Conservation (phyloP, 345 rosid genomes). For the Viola odorata region DNA sequence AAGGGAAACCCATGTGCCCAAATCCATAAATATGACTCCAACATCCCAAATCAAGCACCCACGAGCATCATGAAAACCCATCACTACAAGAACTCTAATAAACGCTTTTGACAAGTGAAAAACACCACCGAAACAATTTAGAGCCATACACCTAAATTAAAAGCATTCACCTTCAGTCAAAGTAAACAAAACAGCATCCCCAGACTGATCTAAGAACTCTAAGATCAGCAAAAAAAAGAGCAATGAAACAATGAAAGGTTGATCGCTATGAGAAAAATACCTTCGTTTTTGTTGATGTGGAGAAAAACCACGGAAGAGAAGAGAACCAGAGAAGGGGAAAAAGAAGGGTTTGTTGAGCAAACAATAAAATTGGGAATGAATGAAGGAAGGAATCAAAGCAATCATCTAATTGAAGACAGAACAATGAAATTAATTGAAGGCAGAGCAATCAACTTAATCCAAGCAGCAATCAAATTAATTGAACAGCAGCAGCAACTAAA, state of each 20-base stretch:
- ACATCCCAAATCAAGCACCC: not conserved
- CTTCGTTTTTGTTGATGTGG: not conserved
- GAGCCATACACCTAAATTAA: too few relatives aligned
- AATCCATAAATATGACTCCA: not conserved
- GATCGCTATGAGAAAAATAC: slow-evolving; percentile 7
- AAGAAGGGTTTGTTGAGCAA: slow-evolving; percentile 4
- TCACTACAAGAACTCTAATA: not conserved
- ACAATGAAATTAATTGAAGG: too few relatives aligned
- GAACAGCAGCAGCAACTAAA: too few relatives aligned
- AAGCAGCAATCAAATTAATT: too few relatives aligned
- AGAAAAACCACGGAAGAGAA: not conserved
- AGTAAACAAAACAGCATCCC: too few relatives aligned
- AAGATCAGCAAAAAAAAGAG: not conserved
- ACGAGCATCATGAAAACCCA: not conserved
- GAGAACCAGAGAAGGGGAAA: not conserved
- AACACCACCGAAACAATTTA: too few relatives aligned
- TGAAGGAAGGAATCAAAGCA: slow-evolving; percentile 21
- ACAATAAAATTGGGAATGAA: not conserved
- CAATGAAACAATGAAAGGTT: not conserved
- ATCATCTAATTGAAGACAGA: too few relatives aligned
- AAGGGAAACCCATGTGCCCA: not conserved
- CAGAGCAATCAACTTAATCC: too few relatives aligned
- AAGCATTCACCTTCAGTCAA: too few relatives aligned
- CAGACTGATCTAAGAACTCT: too few relatives aligned
- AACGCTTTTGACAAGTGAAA: too few relatives aligned